Conservation (phyloP, 371 early-diverging fungal genomes). For the Mucor indicus region DNA sequence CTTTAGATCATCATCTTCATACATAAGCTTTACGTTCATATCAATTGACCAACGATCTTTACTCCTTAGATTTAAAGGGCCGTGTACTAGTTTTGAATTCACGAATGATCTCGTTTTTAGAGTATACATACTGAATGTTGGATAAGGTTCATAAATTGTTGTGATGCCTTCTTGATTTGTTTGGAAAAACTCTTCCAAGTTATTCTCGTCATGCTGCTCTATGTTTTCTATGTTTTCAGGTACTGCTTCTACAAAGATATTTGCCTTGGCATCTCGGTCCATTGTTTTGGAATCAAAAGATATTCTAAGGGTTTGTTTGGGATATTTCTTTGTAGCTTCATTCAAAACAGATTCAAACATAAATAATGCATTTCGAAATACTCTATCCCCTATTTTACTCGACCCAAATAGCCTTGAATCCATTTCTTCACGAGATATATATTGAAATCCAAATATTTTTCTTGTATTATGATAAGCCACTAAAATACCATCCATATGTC, state of each 20-base stretch:
- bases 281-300: conserved; percentile 35
- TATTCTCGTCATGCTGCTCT: not conserved
- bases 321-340: conserved; percentile 56
- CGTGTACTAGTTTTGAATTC: conserved; percentile 13
- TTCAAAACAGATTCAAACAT: conserved; percentile 67
- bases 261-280: conserved; percentile 21
- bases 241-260: conserved; percentile 42
- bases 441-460: conserved; percentile 94
- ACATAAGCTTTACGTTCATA: conserved; percentile 6
- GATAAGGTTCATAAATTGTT: conserved; percentile 9
- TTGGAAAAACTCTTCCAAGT: conserved; percentile 4
- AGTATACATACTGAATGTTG: conserved; percentile 18
- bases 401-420: conserved; percentile 81
- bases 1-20: not conserved
- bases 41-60: conserved; percentile 20
- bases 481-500: conserved; percentile 95
- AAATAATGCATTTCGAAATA: conserved; percentile 62
- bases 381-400: conserved; percentile 66
- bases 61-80: conserved; percentile 11
- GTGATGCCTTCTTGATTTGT: not conserved
- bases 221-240: conserved; percentile 7
- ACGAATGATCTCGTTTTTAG: conserved; percentile 22
- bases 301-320: conserved; percentile 47
- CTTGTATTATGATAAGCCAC: conserved; percentile 93
- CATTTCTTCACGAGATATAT: conserved; percentile 85